Conservation (phyloP, 257 asterid species). For the Solanum pennellii region DNA sequence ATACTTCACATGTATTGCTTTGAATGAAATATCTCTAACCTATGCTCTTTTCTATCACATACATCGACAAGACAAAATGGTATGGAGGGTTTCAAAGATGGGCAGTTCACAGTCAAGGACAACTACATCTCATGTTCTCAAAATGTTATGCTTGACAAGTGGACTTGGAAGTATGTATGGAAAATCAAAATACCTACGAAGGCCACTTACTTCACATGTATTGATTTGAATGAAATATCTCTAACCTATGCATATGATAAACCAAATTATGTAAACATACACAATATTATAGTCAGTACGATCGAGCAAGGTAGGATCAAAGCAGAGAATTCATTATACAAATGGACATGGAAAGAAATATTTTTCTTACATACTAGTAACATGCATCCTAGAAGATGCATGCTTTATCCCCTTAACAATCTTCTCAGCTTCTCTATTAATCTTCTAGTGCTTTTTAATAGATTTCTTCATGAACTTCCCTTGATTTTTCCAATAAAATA, state of each 20-base stretch:
- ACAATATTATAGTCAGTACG: background rate
- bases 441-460: constrained; percentile 57
- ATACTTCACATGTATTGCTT: no score
- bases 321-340: background rate
- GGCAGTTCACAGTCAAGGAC: no score
- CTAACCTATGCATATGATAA: background rate
- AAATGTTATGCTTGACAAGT: no score
- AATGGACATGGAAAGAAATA: background rate
- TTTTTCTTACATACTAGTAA: background rate
- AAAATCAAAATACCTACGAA: no score
- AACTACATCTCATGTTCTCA: no score
- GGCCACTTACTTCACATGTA: no score
- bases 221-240: no score
- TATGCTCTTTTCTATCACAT: background rate
- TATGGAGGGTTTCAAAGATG: no score
- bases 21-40: no score
- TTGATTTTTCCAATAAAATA: constrained; percentile 28
- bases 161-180: no score
- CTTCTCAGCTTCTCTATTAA: constrained; percentile 75
- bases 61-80: no score
- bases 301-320: background rate
- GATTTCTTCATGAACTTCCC: constrained; percentile 49
- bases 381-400: constrained; percentile 64
- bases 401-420: constrained; percentile 84
- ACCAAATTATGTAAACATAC: background rate